Evolutionary conservation across 129 eudicot genomes (phyloP), one percentile per base, ranked within the genome.

Genomic region (Chrysanthemum seticuspe): DNA sequence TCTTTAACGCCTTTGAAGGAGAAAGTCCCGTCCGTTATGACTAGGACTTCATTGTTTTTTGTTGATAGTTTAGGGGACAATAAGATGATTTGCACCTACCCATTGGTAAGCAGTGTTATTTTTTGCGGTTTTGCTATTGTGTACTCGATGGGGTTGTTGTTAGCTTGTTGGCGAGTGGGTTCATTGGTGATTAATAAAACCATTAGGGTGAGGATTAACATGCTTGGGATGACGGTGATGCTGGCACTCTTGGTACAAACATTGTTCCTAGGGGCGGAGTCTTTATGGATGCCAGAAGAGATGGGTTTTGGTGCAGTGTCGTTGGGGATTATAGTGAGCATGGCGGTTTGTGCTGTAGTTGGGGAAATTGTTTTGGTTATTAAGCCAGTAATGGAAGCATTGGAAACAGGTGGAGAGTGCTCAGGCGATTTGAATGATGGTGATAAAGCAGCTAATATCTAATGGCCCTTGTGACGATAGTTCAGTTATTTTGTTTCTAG

Each of bases 181-280:
- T 75, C 81, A 0, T 13, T 91, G 29, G 97, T 80, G 53, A 88
- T 91, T 51, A 91, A 91, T 68, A 91, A 84, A 66, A 71, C 78
- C 1, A 76, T 86, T 3, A 72, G 77, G 73, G 13, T 47, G 10
- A 75, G 92, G 19, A 76, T 88, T 7, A 77, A 84, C 65, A 4
- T 76, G 18, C 75, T 91, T 40, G 84, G 82, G 10, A 6, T 78
- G 21, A 59, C 83, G 14, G 80, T 88, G 10, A 75, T 86, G 76
- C 55, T 71, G 56, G 70, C 81, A 18, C 70, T 40, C 36, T 59
- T 59, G 64, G 64, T 59, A 21, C 64, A 59, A 14, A 21, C 64
- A 5, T 21, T 59, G 36, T 59, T 59, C 36, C 64, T 59, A 10
- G 36, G 64, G 6, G 64, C 27, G 36, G 36, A 59, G 5, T 31